Evolutionary conservation across 768 basidiomycete genomes (phyloP).

Genomic region (Kwoniella bestiolae): DNA sequence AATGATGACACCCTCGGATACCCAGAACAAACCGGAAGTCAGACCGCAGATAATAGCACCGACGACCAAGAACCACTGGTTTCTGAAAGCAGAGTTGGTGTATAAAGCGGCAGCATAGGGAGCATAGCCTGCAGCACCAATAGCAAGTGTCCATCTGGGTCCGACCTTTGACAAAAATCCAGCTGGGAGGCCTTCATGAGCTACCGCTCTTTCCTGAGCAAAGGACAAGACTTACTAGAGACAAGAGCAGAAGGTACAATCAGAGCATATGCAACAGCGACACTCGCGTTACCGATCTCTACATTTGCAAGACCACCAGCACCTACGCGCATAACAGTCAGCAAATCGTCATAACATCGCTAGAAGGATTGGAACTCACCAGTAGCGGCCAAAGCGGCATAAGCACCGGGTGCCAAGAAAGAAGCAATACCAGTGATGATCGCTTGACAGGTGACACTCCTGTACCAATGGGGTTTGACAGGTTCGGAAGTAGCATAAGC

Average conservation of each 20-base stretch:
- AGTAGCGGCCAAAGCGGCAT: constrained; percentile 20
- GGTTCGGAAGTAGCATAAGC: background rate
- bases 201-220: background rate
- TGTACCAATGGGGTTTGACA: constrained; percentile 22
- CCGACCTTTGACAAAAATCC: constrained; percentile 14
- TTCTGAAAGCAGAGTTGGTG: constrained; percentile 19
- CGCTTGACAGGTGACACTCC: constrained; percentile 16
- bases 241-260: constrained; percentile 26
- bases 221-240: constrained; percentile 1
- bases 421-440: constrained; percentile 23
- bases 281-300: constrained; percentile 22
- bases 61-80: constrained; percentile 25
- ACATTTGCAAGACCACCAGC: constrained; percentile 28
- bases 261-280: constrained; percentile 21
- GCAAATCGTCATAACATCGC: background rate
- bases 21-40: constrained; percentile 29
- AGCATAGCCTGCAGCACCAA: constrained; percentile 27
- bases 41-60: constrained; percentile 28
- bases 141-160: constrained; percentile 15
- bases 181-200: background rate
- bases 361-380: background rate
- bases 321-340: background rate
- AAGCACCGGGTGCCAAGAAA: constrained; percentile 29
- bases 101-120: constrained; percentile 26
- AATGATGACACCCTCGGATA: constrained; percentile 21